These are phyloP conservation scores for Lathyrus tuberosus DNA, from an alignment of 306 rosid species.

Conservation along the genomic window DNA sequence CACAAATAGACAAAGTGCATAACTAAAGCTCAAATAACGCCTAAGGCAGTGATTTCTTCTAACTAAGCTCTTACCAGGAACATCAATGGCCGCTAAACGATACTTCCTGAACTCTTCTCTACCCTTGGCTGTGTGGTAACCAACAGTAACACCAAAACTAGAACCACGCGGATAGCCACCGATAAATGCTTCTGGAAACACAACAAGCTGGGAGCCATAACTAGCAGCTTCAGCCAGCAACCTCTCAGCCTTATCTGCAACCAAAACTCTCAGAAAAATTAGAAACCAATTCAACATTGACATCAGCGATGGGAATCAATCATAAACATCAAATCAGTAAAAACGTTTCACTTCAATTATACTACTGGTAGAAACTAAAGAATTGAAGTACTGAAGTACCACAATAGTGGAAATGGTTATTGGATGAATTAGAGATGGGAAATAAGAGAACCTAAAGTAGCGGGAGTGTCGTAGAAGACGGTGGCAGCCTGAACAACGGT, in stretches of 20 bases:
- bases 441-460: conserved; percentile 65
- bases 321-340: background rate
- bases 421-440: background rate
- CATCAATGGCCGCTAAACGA: conserved; percentile 81
- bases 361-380: background rate
- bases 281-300: background rate
- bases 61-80: conserved; percentile 60
- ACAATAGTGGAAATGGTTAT: background rate
- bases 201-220: conserved; percentile 82
- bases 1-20: too few relatives aligned
- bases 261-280: conserved; percentile 9
- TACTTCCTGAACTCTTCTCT: conserved; percentile 88
- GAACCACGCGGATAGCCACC: conserved; percentile 98
- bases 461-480: conserved; percentile 86
- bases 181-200: conserved; percentile 94
- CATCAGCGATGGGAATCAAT: background rate
- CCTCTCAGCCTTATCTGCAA: conserved; percentile 87
- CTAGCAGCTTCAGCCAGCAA: conserved; percentile 86
- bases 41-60: background rate
- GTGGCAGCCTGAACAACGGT: conserved; percentile 94
- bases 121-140: conserved; percentile 70
- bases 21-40: too few relatives aligned
- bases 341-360: background rate
- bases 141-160: conserved; percentile 64
- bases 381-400: too few relatives aligned